Evolutionary conservation across 1,284 basidiomycete genomes (phyloP), one percentile per base, ranked within the genome.

Genomic region (Volvariella volvacea): DNA sequence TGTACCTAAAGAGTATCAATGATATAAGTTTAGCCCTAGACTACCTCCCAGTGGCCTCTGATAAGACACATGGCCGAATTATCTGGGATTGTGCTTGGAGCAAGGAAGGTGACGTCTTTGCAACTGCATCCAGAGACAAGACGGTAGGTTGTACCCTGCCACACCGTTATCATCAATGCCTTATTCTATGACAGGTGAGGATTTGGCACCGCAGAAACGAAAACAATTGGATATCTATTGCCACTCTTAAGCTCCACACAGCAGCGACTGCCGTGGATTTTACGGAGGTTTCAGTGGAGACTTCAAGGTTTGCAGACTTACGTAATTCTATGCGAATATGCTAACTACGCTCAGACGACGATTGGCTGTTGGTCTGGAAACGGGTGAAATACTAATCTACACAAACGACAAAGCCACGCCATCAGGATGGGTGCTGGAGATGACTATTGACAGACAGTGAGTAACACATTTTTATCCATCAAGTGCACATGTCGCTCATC

Each of bases 71-170:
- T 63, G 76, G 80, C 1, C 78, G 96, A 22, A 97, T 99, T 57
- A 87, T 99, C 32, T 95, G 96, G 90, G 96, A 99, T 61, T 89
- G 85, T 55, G 78, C 82, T 17, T 99, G 93, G 91, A 71, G 83
- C 1, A 56, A 61, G 1, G 81, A 88, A 52, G 79, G 79, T 3
- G 74, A 81, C 48, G 55, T 83, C 4, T 99, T 99, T 60, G 92
- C 82, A 1, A 99, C 96, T 1, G 94, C 92, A 1, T 94, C 93
- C 3, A 76, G 96, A 38, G 95, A 99, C 63, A 98, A 95, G 68
- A 92, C 86, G n/a, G 92, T 91, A 51, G 45, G 76, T 48, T 20
- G 14, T 21, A 6, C 15, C 7, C 6, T 20, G 34, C 34, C 25
- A 6, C 6, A 15, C 15, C 7, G 34, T 6, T 36, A 7, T 6